Percentiles rank a stretch among this genome's conserved stretches.
Evolutionary conservation across 768 basidiomycete species (phyloP).

Genomic region (Podaxis sp.): DNA sequence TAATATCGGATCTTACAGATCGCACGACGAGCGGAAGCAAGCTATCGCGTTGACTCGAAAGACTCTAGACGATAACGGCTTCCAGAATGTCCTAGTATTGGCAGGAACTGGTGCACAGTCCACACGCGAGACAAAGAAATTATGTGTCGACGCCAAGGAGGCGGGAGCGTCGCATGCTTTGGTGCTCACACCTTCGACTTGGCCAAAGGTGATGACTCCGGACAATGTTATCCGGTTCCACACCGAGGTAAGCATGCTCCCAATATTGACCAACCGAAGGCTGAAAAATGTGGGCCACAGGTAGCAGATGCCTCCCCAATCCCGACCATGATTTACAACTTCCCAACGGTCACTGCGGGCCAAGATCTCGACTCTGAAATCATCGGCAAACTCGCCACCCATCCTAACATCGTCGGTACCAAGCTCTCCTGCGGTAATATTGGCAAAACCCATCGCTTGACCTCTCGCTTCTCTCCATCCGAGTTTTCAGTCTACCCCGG

Average conservation of each 20-base stretch:
- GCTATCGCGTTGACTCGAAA: slow-evolving; percentile 65
- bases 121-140: slow-evolving; percentile 67
- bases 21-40: slow-evolving; percentile 66
- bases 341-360: slow-evolving; percentile 78
- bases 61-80: slow-evolving; percentile 73
- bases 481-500: slow-evolving; percentile 77
- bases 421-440: slow-evolving; percentile 86
- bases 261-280: not conserved
- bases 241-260: slow-evolving; percentile 43
- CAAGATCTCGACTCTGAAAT: slow-evolving; percentile 83
- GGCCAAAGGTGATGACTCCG: slow-evolving; percentile 62
- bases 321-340: slow-evolving; percentile 83
- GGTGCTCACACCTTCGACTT: slow-evolving; percentile 72
- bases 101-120: slow-evolving; percentile 86
- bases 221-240: slow-evolving; percentile 69
- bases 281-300: slow-evolving; percentile 28
- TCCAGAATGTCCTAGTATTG: slow-evolving; percentile 64
- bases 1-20: slow-evolving; percentile 27
- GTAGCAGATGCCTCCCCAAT: slow-evolving; percentile 71
- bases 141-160: slow-evolving; percentile 72
- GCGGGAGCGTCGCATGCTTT: slow-evolving; percentile 83
- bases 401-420: slow-evolving; percentile 84
- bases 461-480: slow-evolving; percentile 50
- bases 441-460: slow-evolving; percentile 78
- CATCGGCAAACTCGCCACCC: slow-evolving; percentile 63